These are phyloP conservation scores for Chiua sp. DNA, from an alignment of 1,284 basidiomycete genomes.

Conservation along the genomic window DNA sequence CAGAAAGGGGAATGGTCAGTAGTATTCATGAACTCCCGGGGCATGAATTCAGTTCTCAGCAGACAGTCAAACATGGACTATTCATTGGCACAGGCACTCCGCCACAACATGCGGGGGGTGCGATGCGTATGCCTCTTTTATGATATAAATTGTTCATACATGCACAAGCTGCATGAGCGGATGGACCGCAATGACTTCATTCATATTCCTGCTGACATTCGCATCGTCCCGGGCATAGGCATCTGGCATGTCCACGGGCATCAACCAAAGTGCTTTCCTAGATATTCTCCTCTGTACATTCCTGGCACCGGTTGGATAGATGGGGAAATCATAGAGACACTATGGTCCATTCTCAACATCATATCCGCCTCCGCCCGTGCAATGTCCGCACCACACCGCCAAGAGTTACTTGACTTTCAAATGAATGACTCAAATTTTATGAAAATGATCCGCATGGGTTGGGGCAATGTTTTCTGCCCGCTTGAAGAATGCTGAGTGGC, in stretches of 20 bases:
- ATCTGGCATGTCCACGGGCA: constrained; percentile 4
- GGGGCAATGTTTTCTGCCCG: too few relatives aligned
- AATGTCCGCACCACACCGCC: neutral
- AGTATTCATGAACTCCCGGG: neutral
- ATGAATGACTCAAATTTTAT: too few relatives aligned
- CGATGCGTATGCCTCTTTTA: constrained; percentile 3
- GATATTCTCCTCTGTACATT: neutral
- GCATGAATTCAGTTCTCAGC: constrained; percentile 11
- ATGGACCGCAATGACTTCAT: neutral
- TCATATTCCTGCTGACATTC: neutral
- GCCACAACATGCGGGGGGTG: constrained; percentile 1
- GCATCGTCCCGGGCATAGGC: neutral
- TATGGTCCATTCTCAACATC: neutral
- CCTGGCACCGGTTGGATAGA: neutral
- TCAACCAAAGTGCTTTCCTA: neutral
- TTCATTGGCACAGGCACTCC: constrained; percentile 11
- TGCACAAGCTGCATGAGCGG: constrained; percentile 3
- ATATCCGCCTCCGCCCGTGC: neutral
- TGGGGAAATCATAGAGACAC: neutral
- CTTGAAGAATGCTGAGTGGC: too few relatives aligned
- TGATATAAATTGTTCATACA: constrained; percentile 18
- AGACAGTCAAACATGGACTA: constrained; percentile 32
- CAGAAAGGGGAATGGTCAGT: neutral
- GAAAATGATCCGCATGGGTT: too few relatives aligned
- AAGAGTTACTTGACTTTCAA: too few relatives aligned